Evolutionary conservation across 1,139 yeast species (phyloP).

Genomic region (Zygoascus hellenicus): DNA sequence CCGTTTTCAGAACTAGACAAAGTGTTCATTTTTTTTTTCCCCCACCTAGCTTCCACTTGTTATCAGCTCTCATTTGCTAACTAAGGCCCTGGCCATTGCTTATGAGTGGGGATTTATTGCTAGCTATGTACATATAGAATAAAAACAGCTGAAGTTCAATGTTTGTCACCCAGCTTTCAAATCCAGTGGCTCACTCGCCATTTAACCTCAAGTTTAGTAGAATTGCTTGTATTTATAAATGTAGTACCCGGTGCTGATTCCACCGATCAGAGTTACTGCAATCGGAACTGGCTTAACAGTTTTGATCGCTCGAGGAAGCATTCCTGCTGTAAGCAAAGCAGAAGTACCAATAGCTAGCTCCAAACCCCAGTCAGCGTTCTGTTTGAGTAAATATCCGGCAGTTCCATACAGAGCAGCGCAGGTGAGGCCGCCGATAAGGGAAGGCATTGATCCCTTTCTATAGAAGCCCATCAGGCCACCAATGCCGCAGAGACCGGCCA

Average conservation of each 20-base stretch:
- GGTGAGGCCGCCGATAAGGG: constrained; percentile 70
- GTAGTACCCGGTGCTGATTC: constrained; percentile 62
- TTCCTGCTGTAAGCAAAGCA: constrained; percentile 49
- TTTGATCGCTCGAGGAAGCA: constrained; percentile 60
- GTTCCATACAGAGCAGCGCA: constrained; percentile 64
- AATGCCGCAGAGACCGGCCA: constrained; percentile 64
- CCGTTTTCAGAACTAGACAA: too few species aligned
- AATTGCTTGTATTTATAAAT: constrained; percentile 24
- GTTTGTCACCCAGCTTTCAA: too few species aligned
- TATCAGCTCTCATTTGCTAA: too few species aligned
- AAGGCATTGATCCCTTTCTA: constrained; percentile 72
- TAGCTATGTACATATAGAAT: too few species aligned
- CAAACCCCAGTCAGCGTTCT: constrained; percentile 74
- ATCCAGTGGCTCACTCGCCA: too few species aligned
- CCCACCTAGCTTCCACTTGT: too few species aligned
- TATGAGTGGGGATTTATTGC: too few species aligned
- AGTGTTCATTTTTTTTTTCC: too few species aligned
- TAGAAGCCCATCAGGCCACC: constrained; percentile 72
- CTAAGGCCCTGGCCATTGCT: too few species aligned
- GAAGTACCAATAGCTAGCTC: constrained; percentile 76
- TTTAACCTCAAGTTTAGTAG: constrained; percentile 11
- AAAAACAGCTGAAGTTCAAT: too few species aligned
- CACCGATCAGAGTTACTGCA: constrained; percentile 58
- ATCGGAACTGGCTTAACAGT: constrained; percentile 73
- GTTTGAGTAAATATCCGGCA: constrained; percentile 70